Evolutionary conservation across 2,329 filamentous ascomycete species (phyloP).

Genomic region (Colletotrichum spaethianum): DNA sequence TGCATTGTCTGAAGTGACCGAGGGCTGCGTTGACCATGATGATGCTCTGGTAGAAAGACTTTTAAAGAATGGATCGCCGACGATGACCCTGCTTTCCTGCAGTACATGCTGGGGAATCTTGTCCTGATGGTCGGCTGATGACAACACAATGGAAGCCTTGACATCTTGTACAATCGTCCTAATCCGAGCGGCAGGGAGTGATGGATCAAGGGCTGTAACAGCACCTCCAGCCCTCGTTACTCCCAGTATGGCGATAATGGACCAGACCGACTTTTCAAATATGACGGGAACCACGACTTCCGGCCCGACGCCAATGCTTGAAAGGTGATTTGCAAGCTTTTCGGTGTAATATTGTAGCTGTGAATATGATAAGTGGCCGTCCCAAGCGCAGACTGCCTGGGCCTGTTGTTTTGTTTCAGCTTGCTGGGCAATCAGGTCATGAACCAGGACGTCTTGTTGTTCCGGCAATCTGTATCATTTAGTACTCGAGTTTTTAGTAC

Average conservation of each 20-base stretch:
- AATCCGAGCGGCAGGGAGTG: slow-evolving; percentile 4
- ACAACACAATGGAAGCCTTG: slow-evolving; percentile 12
- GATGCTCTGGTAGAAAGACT: neutral
- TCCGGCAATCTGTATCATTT: neutral
- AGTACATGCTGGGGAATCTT: neutral
- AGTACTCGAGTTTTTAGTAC: neutral
- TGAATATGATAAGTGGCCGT: slow-evolving; percentile 17
- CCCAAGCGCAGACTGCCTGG: slow-evolving; percentile 24
- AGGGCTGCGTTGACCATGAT: accelerated
- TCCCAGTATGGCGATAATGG: slow-evolving; percentile 24
- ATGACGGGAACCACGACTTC: slow-evolving; percentile 33
- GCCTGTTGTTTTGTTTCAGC: neutral
- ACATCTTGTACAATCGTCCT: slow-evolving; percentile 25
- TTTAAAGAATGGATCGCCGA: neutral
- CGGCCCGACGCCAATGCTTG: slow-evolving; percentile 39
- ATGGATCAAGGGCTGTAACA: slow-evolving; percentile 28
- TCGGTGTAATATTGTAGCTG: neutral
- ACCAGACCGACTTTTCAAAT: slow-evolving; percentile 35
- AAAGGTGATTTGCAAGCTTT: neutral
- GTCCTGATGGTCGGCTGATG: neutral
- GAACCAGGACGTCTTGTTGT: neutral
- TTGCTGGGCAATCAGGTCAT: neutral
- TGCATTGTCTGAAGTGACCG: neutral
- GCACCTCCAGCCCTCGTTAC: slow-evolving; percentile 25
- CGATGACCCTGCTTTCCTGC: neutral